Evolutionary conservation across 257 asterid genomes (phyloP), one percentile per base, ranked within the genome.

Genomic region (Coffea eugenioides): DNA sequence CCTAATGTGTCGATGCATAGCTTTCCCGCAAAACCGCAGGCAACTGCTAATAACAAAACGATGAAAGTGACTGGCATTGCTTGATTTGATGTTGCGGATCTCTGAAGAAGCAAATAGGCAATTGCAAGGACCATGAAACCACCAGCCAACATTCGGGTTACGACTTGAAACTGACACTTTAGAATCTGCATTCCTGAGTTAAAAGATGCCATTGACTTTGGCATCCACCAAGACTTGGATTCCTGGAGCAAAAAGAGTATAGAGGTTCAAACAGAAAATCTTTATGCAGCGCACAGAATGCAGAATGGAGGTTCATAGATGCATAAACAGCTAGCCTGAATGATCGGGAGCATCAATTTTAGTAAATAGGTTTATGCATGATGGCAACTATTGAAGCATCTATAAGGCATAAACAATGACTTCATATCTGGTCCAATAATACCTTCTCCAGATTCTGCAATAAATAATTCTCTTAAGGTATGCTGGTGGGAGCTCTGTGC

Each of bases 31-130:
- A 82, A 78, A 27, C 99, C 98, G 66, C 97, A 91, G 8, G 54
- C 82, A 23, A 88, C 74, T 59, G 96, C 97, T 72, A 95, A 69
- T 66, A 94, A 85, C 82, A 96, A 62, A 59, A 94, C 85, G 54
- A 91, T 86, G 85, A 91, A 86, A 41, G 99, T 96, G 71, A 96
- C 65, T 0, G 99, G 99, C 99, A 95, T 95, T 34, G 93, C 77
- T 66, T 92, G 97, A 71, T 88, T 87, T 52, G 96, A 84, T 31
- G 90, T 69, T 13, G 95, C 79, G 1, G 98, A 89, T 13, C 99
- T 88, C 68, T 87, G 96, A 45, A 92, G 83, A 27, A 94, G 96
- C 80, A 90, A 59, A 79, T 85, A 77, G 14, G 92, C 86, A 8
- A 96, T 88, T 52, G 89, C 88, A 0, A 81, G 79, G 45, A 94